Evolutionary conservation across 495 filamentous ascomycete genomes (phyloP), one percentile per base, ranked within the genome.

Genomic region (Aspergillus funiculosus): DNA sequence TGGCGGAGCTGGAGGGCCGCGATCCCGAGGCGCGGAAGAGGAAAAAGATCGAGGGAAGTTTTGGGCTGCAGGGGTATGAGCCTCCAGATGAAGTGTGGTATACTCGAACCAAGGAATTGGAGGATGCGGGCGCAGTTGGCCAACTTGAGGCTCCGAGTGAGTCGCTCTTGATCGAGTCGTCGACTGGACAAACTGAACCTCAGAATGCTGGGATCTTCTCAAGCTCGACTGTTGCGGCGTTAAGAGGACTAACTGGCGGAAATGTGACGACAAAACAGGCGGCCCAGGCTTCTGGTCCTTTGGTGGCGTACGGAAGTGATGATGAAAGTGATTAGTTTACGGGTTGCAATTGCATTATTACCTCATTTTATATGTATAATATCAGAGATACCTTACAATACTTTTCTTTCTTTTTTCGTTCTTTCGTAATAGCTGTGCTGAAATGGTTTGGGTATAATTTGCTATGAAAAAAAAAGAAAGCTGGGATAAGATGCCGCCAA

Each of bases 1-100:
- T 99, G 1, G 87, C 87, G 0, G 89, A 99, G 68, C 81, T 98
- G 41, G 94, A 99, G 63, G 94, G 92, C 7, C 80, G 83, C 24
- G 89, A 94, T 53, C 84, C 84, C 2, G 85, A 91, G 52, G 86
- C 87, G 29, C 75, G 80, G 58, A 96, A 94, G 69, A 73, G 87
- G 56, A 79, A 90, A 62, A 90, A 86, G 71, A 83, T 95, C 21
- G 90, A 97, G 61, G 88, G 89, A 11, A 81, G 77, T 10, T 96
- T 94, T 58, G 94, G 89, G 1, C 62, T 98, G 40, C 75, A 85
- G 40, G 92, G 94, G 1, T 98, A 97, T 61, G 89, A 97, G 52
- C 87, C 88, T 13, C 89, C 91, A 3, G 92, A 98, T 64, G 86
- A 94, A 55, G 83, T 97, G 14, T 95, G 90, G 77, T 95, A 89